Percentiles rank a stretch among this genome's conserved stretches.
phyloP scores from a whole-genome alignment of 2,329 filamentous ascomycete genomes.

The Calonectria montana region DNA sequence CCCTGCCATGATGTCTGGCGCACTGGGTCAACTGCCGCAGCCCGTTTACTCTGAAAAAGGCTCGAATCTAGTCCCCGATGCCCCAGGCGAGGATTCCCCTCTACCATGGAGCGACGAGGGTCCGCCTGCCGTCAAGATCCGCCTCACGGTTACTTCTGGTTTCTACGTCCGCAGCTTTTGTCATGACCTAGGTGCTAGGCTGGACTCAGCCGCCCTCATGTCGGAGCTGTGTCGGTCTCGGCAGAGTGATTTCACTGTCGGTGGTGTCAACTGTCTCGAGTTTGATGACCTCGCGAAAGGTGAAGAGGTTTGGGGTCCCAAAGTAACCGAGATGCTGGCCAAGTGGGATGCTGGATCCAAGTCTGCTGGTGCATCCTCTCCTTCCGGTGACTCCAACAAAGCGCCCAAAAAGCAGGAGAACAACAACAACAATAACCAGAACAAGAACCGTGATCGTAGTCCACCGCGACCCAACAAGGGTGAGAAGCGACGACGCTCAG shows the following conservation, averaged over 20 bases:
- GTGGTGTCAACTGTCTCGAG: slow-evolving; percentile 77
- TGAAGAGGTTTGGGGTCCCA: slow-evolving; percentile 84
- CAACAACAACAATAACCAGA: slow-evolving; percentile 21
- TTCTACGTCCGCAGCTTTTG: slow-evolving; percentile 97
- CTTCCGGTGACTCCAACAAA: slow-evolving; percentile 37
- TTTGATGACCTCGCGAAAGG: slow-evolving; percentile 81
- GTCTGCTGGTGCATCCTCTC: slow-evolving; percentile 24
- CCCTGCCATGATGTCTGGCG: slow-evolving; percentile 68
- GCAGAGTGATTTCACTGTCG: slow-evolving; percentile 84
- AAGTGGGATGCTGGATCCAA: slow-evolving; percentile 54
- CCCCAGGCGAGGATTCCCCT: slow-evolving; percentile 59
- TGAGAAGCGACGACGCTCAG: slow-evolving; percentile 47
- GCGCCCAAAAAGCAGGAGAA: slow-evolving; percentile 34
- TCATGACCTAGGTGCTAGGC: slow-evolving; percentile 87
- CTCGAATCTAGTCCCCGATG: slow-evolving; percentile 64
- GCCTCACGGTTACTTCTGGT: slow-evolving; percentile 93
- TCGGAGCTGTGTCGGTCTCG: slow-evolving; percentile 81
- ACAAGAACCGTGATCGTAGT: slow-evolving; percentile 21
- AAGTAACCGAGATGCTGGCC: slow-evolving; percentile 66
- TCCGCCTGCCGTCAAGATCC: slow-evolving; percentile 82
- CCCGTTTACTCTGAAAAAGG: slow-evolving; percentile 55
- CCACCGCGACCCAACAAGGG: slow-evolving; percentile 19
- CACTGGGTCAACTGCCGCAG: slow-evolving; percentile 63
- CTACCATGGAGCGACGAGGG: slow-evolving; percentile 70
- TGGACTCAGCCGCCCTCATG: slow-evolving; percentile 89